Evolutionary conservation across 225 moss, liverwort and hornwort genomes (phyloP).

Genomic region (Anthoceros angustus): DNA sequence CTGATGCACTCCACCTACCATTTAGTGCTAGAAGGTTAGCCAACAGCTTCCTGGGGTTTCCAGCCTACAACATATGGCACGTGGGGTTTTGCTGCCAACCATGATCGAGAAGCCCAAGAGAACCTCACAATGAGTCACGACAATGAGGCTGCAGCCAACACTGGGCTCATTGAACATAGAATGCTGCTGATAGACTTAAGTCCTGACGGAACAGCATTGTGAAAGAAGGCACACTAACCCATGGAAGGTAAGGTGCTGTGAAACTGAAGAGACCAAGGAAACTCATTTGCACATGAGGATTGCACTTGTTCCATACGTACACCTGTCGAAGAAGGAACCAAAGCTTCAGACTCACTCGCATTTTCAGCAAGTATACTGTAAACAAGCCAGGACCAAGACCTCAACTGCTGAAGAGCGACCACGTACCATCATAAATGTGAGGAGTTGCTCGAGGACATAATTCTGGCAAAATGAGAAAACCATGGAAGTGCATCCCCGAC

Average conservation of each 20-base stretch:
- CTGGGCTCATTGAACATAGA: neutral
- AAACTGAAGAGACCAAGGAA: slow-evolving; percentile 98
- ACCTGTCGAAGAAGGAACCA: slow-evolving; percentile 29
- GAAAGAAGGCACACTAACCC: slow-evolving; percentile 33
- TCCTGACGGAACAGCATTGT: neutral
- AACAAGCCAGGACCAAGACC: neutral
- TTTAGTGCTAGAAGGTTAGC: slow-evolving; percentile 8
- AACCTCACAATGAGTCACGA: slow-evolving; percentile 29
- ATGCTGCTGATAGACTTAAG: no score
- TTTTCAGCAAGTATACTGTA: neutral
- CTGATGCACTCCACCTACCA: slow-evolving; percentile 55
- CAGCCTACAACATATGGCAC: neutral
- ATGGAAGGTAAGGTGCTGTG: slow-evolving; percentile 93
- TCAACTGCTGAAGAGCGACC: slow-evolving; percentile 2
- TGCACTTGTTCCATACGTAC: slow-evolving; percentile 98
- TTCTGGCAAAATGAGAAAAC: slow-evolving; percentile 77
- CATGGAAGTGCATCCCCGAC: slow-evolving; percentile 78
- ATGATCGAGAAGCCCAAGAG: slow-evolving; percentile 85
- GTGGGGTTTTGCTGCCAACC: slow-evolving; percentile 48
- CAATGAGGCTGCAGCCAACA: neutral
- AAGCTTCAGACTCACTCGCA: neutral
- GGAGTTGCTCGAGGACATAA: slow-evolving; percentile 86
- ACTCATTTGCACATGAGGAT: slow-evolving; percentile 98
- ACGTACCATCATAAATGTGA: slow-evolving; percentile 97
- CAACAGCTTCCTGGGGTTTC: neutral